phyloP scores from a whole-genome alignment of 352 stramenopile species.

The Halophytophthora polymorphica region DNA sequence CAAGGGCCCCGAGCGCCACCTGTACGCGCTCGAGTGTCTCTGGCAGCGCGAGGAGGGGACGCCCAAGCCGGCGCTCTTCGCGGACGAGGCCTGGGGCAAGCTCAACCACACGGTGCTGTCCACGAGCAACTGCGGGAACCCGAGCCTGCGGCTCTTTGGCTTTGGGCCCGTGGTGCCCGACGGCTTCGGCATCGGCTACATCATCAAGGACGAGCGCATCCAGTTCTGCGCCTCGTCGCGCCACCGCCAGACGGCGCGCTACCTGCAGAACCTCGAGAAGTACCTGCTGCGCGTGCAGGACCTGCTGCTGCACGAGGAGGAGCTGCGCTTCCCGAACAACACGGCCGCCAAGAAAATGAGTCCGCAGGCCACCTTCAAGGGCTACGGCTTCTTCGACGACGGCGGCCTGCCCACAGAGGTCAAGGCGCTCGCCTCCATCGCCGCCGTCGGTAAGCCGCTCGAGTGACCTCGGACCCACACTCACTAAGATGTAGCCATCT shows the following conservation, averaged over 20 bases:
- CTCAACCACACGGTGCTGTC: conserved; percentile 95
- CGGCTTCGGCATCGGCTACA: conserved; percentile 97
- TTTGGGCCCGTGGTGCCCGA: conserved; percentile 93
- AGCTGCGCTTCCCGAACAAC: conserved; percentile 70
- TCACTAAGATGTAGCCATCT: conserved; percentile 9
- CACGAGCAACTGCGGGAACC: conserved; percentile 96
- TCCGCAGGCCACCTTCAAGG: conserved; percentile 55
- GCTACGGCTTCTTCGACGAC: conserved; percentile 82
- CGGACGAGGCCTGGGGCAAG: conserved; percentile 83
- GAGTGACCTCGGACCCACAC: conserved; percentile 13
- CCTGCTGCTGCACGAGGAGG: conserved; percentile 73
- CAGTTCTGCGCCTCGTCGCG: conserved; percentile 85
- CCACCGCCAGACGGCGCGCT: conserved; percentile 81
- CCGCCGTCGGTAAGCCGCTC: conserved; percentile 32
- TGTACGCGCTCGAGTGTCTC: conserved; percentile 94
- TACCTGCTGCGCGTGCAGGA: conserved; percentile 81
- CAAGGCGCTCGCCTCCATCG: conserved; percentile 27
- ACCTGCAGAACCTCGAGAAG: conserved; percentile 77
- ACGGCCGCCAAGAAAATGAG: conserved; percentile 43
- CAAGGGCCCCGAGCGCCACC: conserved; percentile 92
- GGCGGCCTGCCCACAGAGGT: conserved; percentile 31
- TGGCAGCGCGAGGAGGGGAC: conserved; percentile 47
- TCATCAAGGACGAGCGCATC: conserved; percentile 95
- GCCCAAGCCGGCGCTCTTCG: conserved; percentile 79
- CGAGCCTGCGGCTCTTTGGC: conserved; percentile 91